Conservation (phyloP, 306 rosid genomes). For the Ammopiptanthus mongolicus region DNA sequence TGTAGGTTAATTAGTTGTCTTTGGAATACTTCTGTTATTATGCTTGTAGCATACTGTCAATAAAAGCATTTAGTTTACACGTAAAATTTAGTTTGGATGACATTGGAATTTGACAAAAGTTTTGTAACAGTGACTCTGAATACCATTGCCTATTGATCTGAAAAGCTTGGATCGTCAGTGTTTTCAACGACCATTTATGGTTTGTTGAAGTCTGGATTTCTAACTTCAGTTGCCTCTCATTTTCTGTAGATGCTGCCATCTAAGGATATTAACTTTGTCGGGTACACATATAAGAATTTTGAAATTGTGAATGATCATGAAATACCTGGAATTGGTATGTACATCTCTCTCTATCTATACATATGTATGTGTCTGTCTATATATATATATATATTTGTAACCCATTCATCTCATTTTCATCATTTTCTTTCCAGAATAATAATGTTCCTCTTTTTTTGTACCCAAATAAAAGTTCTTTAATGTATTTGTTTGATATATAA, state of each 20-base stretch:
- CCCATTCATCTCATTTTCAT: not conserved
- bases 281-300: slow-evolving; percentile 86
- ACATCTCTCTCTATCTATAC: not conserved
- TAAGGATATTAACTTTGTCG: slow-evolving; percentile 86
- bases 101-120: not conserved
- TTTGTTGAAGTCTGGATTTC: slow-evolving; percentile 15
- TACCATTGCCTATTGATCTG: not conserved
- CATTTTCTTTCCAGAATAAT: not conserved
- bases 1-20: too few species aligned
- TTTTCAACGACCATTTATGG: not conserved
- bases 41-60: not conserved
- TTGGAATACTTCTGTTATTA: not conserved
- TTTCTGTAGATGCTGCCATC: slow-evolving; percentile 85
- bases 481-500: too few species aligned
- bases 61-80: not conserved
- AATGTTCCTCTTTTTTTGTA: too few species aligned
- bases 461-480: too few species aligned
- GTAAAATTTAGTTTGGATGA: not conserved
- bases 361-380: not conserved
- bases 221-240: slow-evolving; percentile 16
- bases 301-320: slow-evolving; percentile 75
- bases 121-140: not conserved
- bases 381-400: not conserved
- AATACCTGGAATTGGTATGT: slow-evolving; percentile 76
- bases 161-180: not conserved